Evolutionary conservation across 768 basidiomycete species (phyloP), one percentile per base, ranked within the genome.

Genomic region (Cystofilobasidium bisporidii): DNA sequence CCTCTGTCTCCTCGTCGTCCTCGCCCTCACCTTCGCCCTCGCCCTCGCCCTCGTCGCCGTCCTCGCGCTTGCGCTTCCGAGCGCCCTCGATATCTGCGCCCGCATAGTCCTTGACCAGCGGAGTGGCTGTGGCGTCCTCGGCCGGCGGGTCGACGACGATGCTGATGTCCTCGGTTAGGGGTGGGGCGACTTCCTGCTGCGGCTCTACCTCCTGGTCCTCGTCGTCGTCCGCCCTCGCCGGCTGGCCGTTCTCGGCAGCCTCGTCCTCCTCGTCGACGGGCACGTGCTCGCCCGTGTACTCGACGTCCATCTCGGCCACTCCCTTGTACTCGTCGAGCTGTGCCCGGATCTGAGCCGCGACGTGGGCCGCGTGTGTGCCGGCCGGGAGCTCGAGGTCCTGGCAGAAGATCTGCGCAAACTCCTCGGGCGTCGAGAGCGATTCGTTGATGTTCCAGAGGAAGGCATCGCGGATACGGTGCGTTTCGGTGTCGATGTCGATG

Each of bases 381-480:
- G 75, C 61, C 1, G 89, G 83, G 8, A 99, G 81, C 67, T 91
- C 89, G 55, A 97, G 81, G 78, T 99, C 96, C 38, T 82, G 79
- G 76, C 91, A 94, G 76, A 98, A 93, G 33, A 85, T 86, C 62
- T 79, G 81, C 5, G 94, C 92, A 71, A 99, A 99, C 0, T 80
- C 80, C 65, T 89, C 86, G 0, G 94, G 92, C 30, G 85, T 87
- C 72, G 94, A 86, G 70, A 89, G 68, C 24, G 78, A n/a, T 81
- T 79, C 78, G 75, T 90, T 85, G 56, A 92, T 77, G 73, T 98
- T 96, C 96, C 96, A 99, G 15, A 90, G 83, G 76, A 99, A 98
- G 73, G 87, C 87, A 74, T 99, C 96, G 48, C 93, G 86, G 75
- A 99, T 84, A 73, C 93, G 82, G 74, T 89, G 89, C 0, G 87